Conservation (phyloP, 306 rosid species). For the Trifolium repens region DNA sequence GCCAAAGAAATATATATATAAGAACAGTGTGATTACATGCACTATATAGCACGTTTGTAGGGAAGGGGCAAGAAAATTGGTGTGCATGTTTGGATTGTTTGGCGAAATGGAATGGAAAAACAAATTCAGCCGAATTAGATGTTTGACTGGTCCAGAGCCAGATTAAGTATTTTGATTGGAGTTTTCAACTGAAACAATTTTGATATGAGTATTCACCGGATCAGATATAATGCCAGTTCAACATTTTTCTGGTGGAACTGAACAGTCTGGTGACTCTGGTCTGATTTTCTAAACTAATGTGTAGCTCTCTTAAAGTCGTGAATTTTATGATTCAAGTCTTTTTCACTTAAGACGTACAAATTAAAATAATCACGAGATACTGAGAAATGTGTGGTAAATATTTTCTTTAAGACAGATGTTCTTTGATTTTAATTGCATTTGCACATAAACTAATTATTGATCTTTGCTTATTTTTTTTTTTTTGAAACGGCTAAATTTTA, state of each 20-base stretch:
- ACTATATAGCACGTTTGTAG: background rate
- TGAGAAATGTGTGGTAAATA: conserved; percentile 8
- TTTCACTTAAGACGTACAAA: background rate
- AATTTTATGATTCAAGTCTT: conserved; percentile 11
- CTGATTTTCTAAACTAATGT: conserved; percentile 15
- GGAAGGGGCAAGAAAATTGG: background rate
- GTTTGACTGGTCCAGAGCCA: background rate
- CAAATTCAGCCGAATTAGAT: background rate
- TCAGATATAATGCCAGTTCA: conserved; percentile 6
- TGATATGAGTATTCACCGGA: conserved; percentile 12
- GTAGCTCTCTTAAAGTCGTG: conserved; percentile 16
- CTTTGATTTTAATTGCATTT: conserved; percentile 21
- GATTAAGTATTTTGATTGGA: background rate
- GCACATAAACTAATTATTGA: conserved; percentile 9
- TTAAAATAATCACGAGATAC: conserved; percentile 20
- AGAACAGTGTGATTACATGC: background rate
- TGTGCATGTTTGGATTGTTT: background rate
- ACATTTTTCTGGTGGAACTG: conserved; percentile 5
- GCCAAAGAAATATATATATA: background rate
- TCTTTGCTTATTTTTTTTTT: background rate
- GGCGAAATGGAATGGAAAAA: background rate
- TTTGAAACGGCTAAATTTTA: too few species aligned
- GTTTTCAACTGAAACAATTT: conserved; percentile 8
- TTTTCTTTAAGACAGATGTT: conserved; percentile 21
- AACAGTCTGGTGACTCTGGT: conserved; percentile 2